Conservation (phyloP, 2,329 filamentous ascomycete genomes). For the Aureobasidium vineae region DNA sequence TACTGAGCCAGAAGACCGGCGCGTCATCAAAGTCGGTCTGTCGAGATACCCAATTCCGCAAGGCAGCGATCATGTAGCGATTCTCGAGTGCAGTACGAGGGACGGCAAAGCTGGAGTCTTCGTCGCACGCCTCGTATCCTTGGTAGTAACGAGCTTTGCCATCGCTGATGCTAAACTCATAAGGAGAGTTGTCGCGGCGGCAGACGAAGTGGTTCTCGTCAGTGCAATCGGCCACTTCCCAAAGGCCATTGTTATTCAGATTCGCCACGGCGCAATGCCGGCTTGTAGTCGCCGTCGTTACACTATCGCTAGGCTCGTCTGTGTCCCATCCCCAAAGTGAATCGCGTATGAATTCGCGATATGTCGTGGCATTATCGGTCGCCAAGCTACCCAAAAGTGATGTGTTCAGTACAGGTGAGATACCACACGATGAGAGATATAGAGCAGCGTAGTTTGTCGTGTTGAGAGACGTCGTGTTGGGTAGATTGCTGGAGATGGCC, state of each 20-base stretch:
- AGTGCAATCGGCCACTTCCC: conserved; percentile 58
- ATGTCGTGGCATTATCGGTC: conserved; percentile 47
- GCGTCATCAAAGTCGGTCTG: conserved; percentile 37
- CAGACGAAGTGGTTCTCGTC: conserved; percentile 56
- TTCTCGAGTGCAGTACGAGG: conserved; percentile 65
- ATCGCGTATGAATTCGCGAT: conserved; percentile 52
- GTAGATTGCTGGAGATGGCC: conserved; percentile 39
- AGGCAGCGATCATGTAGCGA: conserved; percentile 50
- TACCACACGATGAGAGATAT: conserved; percentile 56
- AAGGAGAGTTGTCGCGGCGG: conserved; percentile 50
- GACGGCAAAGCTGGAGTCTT: conserved; percentile 52
- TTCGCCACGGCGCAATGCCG: conserved; percentile 59
- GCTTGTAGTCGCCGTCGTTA: conserved; percentile 25
- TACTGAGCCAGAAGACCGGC: conserved; percentile 55
- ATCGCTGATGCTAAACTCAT: conserved; percentile 56
- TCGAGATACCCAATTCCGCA: not conserved
- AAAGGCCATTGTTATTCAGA: conserved; percentile 51
- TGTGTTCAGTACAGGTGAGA: conserved; percentile 59
- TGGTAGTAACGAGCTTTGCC: conserved; percentile 42
- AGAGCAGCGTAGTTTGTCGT: conserved; percentile 25
- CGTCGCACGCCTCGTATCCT: conserved; percentile 48
- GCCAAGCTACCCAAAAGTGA: conserved; percentile 55
- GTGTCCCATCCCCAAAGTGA: conserved; percentile 61
- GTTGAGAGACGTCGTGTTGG: conserved; percentile 29
- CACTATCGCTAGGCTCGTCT: conserved; percentile 53